Conservation (phyloP, 2,329 filamentous ascomycete genomes). For the Monilinia polystroma region DNA sequence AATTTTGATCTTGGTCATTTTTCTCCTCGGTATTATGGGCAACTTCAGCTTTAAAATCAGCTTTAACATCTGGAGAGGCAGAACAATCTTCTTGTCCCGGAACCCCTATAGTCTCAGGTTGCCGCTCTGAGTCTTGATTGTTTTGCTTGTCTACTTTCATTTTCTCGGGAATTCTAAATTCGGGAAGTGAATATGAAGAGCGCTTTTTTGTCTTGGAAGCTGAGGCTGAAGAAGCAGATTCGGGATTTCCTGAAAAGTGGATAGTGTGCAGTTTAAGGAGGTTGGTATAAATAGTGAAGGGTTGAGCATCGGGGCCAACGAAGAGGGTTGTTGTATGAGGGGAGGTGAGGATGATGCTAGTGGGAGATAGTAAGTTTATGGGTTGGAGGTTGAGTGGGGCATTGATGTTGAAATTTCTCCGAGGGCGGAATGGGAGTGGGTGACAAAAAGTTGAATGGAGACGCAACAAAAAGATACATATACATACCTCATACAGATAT, state of each 20-base stretch:
- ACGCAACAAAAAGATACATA: neutral
- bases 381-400: too few species aligned
- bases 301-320: neutral
- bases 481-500: constrained; percentile 3
- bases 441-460: neutral
- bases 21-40: neutral
- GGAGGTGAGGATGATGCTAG: neutral
- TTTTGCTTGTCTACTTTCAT: neutral
- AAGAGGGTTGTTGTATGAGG: neutral
- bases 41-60: neutral
- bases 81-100: neutral
- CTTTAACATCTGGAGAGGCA: neutral
- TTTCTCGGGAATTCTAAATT: neutral
- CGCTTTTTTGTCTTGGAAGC: neutral
- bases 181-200: neutral
- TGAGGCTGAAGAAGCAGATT: neutral
- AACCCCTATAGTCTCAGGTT: neutral
- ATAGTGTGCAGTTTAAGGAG: neutral
- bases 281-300: neutral
- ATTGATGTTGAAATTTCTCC: too few species aligned
- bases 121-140: neutral
- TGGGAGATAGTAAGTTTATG: neutral
- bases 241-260: neutral
- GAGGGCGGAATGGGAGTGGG: too few species aligned
- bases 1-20: neutral